phyloP scores from a whole-genome alignment of 306 rosid genomes.

The Pachyrhizus erosus region DNA sequence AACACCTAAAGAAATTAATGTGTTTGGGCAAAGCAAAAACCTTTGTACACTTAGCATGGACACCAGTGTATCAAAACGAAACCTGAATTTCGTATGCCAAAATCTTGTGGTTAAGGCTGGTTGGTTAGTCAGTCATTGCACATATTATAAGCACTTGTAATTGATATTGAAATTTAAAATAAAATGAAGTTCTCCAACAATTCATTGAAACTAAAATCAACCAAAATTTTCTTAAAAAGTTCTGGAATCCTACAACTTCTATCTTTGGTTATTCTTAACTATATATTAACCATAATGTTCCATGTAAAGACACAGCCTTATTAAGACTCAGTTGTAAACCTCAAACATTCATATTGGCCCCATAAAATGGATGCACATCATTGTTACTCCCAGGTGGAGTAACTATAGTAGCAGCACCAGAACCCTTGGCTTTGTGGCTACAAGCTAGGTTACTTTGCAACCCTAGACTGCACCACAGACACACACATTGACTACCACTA shows the following conservation, averaged over 20 bases:
- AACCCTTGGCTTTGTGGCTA: not conserved
- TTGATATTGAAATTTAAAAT: not conserved
- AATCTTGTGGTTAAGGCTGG: not conserved
- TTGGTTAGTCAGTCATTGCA: not conserved
- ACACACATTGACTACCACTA: not conserved
- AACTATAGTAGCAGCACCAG: not conserved
- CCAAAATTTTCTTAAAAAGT: not conserved
- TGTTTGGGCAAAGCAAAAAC: not conserved
- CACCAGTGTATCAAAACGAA: not conserved
- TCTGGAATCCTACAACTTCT: not conserved
- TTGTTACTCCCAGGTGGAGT: not conserved
- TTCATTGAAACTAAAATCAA: not conserved
- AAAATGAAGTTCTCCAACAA: not conserved
- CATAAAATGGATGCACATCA: conserved; percentile 36
- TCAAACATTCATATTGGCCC: conserved; percentile 28
- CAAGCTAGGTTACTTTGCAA: not conserved
- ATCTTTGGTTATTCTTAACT: too few relatives aligned
- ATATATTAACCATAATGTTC: too few relatives aligned
- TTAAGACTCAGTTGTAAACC: not conserved
- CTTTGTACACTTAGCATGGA: too few relatives aligned
- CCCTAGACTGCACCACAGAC: not conserved
- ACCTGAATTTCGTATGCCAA: not conserved
- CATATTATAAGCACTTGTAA: not conserved
- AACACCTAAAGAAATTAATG: not conserved
- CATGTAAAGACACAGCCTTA: too few relatives aligned